Percentiles rank a stretch among this genome's conserved stretches.
phyloP scores from a whole-genome alignment of 225 moss, liverwort and hornwort genomes.

The Bryoerythrophyllum caledonicum region DNA sequence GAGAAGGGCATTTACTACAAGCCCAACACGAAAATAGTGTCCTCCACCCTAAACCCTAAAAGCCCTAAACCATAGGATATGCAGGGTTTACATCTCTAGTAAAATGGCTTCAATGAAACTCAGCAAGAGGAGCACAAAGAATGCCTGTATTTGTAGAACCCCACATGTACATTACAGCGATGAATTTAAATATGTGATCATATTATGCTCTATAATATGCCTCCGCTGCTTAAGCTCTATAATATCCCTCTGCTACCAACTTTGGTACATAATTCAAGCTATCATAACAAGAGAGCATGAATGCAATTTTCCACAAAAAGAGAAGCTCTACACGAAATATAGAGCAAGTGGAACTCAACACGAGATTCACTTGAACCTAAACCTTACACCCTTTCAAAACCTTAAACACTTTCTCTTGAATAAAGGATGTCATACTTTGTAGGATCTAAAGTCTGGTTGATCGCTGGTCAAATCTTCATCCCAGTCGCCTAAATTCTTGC shows the following conservation, averaged over 20 bases:
- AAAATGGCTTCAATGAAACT: neutral
- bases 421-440: slow-evolving; percentile 60
- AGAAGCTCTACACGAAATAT: too few relatives aligned
- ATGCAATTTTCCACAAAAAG: too few relatives aligned
- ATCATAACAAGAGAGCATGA: neutral
- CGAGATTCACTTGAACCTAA: neutral
- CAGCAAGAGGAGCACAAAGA: neutral
- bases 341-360: slow-evolving; percentile 6
- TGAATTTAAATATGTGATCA: slow-evolving; percentile 2
- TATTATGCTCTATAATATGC: neutral
- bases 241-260: slow-evolving; percentile 1
- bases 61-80: neutral
- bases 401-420: neutral
- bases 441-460: slow-evolving; percentile 67
- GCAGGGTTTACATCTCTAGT: neutral
- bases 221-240: neutral
- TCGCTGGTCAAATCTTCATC: slow-evolving; percentile 72
- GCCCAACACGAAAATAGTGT: too few relatives aligned
- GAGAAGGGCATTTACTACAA: too few relatives aligned
- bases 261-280: slow-evolving; percentile 16
- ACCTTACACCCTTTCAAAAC: too few relatives aligned
- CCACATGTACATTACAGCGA: slow-evolving; percentile 14
- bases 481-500: slow-evolving; percentile 85
- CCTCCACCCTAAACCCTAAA: too few relatives aligned
- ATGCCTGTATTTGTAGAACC: slow-evolving; percentile 14